Conservation (phyloP, 2,329 filamentous ascomycete genomes). For the Sporothrix luriei region DNA sequence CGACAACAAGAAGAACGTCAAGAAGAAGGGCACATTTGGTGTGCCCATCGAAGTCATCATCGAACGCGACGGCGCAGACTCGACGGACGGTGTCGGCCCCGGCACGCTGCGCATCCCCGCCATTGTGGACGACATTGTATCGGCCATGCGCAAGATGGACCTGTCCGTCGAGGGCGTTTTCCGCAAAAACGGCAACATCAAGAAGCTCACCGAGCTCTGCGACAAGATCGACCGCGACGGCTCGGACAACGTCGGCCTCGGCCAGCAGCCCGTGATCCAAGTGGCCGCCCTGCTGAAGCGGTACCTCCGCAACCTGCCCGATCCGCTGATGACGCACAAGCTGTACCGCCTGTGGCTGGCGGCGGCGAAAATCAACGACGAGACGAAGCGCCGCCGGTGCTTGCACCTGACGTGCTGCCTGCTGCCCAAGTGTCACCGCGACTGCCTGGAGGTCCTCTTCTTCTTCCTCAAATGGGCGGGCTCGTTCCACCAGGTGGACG, state of each 20-base stretch:
- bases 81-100: slow-evolving; percentile 94
- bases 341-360: slow-evolving; percentile 88
- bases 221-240: slow-evolving; percentile 85
- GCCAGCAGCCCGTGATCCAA: slow-evolving; percentile 87
- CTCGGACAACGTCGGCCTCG: slow-evolving; percentile 81
- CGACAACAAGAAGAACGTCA: slow-evolving; percentile 72
- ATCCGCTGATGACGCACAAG: slow-evolving; percentile 93
- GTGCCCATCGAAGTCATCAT: slow-evolving; percentile 85
- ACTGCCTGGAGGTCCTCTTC: slow-evolving; percentile 93
- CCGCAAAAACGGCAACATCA: slow-evolving; percentile 98
- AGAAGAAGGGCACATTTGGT: slow-evolving; percentile 94
- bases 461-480: slow-evolving; percentile 97
- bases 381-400: slow-evolving; percentile 78
- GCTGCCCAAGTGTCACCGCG: slow-evolving; percentile 86
- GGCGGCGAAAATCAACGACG: slow-evolving; percentile 82
- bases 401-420: slow-evolving; percentile 91
- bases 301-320: slow-evolving; percentile 90
- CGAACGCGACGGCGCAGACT: slow-evolving; percentile 92
- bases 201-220: slow-evolving; percentile 82
- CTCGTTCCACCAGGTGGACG: slow-evolving; percentile 95
- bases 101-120: slow-evolving; percentile 87
- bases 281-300: slow-evolving; percentile 92
- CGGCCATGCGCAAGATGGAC: slow-evolving; percentile 97
- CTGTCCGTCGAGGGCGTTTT: slow-evolving; percentile 98
- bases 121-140: slow-evolving; percentile 92